phyloP scores from a whole-genome alignment of 1,284 basidiomycete genomes.

The Schizophyllum amplum region DNA sequence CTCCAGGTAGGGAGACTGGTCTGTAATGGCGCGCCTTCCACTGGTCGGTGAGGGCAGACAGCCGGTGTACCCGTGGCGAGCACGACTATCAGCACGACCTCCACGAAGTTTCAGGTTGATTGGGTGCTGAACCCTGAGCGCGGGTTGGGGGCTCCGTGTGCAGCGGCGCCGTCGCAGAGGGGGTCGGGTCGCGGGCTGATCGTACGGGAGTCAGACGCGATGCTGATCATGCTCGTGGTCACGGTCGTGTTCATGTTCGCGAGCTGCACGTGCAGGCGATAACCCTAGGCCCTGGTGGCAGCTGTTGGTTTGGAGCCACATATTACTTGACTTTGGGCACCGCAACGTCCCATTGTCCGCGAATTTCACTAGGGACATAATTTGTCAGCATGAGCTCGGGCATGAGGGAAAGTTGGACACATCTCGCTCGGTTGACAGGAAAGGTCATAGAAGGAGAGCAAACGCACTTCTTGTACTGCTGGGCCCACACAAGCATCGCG shows the following conservation, averaged over 20 bases:
- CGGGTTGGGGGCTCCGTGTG: too few relatives aligned
- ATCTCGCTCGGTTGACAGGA: too few relatives aligned
- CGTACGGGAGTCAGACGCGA: neutral
- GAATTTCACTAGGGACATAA: slow-evolving; percentile 35
- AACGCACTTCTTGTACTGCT: slow-evolving; percentile 74
- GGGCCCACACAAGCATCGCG: slow-evolving; percentile 68
- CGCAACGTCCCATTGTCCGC: slow-evolving; percentile 56
- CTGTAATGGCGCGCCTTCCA: neutral
- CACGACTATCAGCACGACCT: neutral
- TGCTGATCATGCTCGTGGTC: too few relatives aligned
- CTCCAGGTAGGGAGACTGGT: neutral
- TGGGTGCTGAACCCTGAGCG: neutral
- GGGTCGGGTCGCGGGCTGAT: too few relatives aligned
- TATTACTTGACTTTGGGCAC: slow-evolving; percentile 51
- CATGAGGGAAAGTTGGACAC: too few relatives aligned
- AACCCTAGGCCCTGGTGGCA: neutral
- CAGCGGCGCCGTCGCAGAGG: too few relatives aligned
- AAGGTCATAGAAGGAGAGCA: neutral
- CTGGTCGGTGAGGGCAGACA: neutral
- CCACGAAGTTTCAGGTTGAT: neutral
- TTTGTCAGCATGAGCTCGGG: too few relatives aligned
- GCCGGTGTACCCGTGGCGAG: neutral
- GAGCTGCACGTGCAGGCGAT: slow-evolving; percentile 3
- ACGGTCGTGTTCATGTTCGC: too few relatives aligned
- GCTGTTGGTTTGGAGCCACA: neutral